These are phyloP conservation scores for Penicillium freii DNA, from an alignment of 2,329 filamentous ascomycete species.

Conservation along the genomic window DNA sequence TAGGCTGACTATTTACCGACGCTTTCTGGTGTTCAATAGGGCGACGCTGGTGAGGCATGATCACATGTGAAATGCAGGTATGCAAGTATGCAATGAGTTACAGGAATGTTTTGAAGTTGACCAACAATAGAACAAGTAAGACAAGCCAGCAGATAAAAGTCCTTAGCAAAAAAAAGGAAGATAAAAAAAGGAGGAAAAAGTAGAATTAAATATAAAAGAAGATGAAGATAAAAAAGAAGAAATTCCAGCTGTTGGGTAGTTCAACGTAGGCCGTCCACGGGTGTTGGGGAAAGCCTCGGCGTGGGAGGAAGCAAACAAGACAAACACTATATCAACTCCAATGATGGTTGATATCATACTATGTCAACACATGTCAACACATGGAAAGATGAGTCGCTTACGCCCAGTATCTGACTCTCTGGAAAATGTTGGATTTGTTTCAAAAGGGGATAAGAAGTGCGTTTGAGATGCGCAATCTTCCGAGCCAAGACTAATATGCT, in stretches of 20 bases:
- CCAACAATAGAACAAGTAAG: constrained; percentile 15
- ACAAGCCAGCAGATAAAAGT: constrained; percentile 13
- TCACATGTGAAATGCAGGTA: constrained; percentile 25
- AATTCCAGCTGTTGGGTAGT: constrained; percentile 22
- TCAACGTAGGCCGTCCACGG: constrained; percentile 9
- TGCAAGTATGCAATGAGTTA: constrained; percentile 16
- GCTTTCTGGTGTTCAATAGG: constrained; percentile 20
- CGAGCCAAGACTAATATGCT: constrained; percentile 29
- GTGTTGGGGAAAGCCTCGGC: constrained; percentile 24
- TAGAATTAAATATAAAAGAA: constrained; percentile 1
- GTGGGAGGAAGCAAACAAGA: constrained; percentile 7
- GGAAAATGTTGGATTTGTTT: constrained; percentile 78
- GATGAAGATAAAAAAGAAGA: background rate
- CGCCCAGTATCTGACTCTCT: constrained; percentile 76
- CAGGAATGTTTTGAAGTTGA: constrained; percentile 11
- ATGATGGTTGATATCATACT: background rate
- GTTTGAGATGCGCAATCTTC: constrained; percentile 4
- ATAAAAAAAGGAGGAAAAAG: background rate
- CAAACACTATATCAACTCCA: constrained; percentile 21
- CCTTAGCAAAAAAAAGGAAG: background rate
- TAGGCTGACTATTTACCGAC: constrained; percentile 21
- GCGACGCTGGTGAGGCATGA: constrained; percentile 36
- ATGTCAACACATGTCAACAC: constrained; percentile 5
- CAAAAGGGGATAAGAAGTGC: constrained; percentile 85
- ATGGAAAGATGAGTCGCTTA: constrained; percentile 49